These are phyloP conservation scores for Scleroderma bovista DNA, from an alignment of 768 basidiomycete species.

Conservation along the genomic window DNA sequence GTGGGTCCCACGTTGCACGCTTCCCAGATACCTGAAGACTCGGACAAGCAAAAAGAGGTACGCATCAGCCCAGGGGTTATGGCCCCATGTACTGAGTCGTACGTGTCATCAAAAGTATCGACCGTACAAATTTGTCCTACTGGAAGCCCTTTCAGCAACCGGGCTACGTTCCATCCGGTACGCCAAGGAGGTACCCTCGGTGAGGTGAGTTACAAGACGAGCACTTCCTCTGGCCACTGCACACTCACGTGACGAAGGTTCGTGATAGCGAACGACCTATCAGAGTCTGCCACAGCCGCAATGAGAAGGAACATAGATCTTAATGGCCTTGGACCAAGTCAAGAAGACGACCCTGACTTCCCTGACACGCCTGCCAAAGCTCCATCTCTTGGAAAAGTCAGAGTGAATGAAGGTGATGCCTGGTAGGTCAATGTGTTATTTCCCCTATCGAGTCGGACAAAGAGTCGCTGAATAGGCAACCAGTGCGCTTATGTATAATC, in stretches of 20 bases:
- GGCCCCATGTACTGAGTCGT: neutral
- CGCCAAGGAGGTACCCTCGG: slow-evolving; percentile 90
- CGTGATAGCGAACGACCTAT: slow-evolving; percentile 93
- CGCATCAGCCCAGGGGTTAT: neutral
- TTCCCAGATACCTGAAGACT: neutral
- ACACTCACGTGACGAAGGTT: slow-evolving; percentile 59
- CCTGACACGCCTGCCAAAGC: slow-evolving; percentile 10
- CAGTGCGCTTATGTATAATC: slow-evolving; percentile 87
- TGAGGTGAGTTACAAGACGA: slow-evolving; percentile 52
- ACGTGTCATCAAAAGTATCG: slow-evolving; percentile 36
- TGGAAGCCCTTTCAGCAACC: slow-evolving; percentile 95
- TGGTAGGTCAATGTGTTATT: slow-evolving; percentile 49
- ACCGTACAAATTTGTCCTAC: slow-evolving; percentile 65
- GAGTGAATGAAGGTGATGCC: slow-evolving; percentile 90
- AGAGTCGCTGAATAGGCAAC: neutral
- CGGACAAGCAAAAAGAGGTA: neutral
- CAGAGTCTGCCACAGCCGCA: slow-evolving; percentile 71
- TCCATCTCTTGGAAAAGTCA: slow-evolving; percentile 48
- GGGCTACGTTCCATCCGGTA: slow-evolving; percentile 95
- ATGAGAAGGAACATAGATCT: slow-evolving; percentile 83
- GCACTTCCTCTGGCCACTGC: neutral
- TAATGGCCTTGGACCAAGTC: slow-evolving; percentile 58
- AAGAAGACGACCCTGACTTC: slow-evolving; percentile 10
- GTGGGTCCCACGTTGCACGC: neutral
- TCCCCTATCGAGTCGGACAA: neutral